phyloP scores from a whole-genome alignment of 768 basidiomycete species.

The Coprinopsis marcescibilis region DNA sequence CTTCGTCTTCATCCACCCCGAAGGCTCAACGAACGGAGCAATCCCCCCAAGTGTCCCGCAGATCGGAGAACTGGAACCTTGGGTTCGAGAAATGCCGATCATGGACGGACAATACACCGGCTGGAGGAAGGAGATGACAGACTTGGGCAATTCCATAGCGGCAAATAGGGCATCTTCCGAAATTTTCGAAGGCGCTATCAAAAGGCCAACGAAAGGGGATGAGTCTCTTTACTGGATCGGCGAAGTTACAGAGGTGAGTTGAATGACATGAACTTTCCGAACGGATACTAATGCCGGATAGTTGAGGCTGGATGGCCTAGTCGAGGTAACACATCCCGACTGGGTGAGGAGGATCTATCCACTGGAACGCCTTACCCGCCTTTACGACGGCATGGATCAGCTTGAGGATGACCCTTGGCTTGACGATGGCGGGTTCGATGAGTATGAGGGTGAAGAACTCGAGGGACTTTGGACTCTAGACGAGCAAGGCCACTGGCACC shows the following conservation, averaged over 20 bases:
- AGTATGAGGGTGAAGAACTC: slow-evolving; percentile 37
- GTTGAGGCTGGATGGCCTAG: slow-evolving; percentile 70
- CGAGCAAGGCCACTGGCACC: slow-evolving; percentile 42
- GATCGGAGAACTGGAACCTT: slow-evolving; percentile 79
- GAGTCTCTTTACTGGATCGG: slow-evolving; percentile 71
- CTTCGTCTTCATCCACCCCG: slow-evolving; percentile 72
- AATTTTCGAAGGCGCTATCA: slow-evolving; percentile 35
- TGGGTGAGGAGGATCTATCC: slow-evolving; percentile 44
- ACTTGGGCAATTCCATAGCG: slow-evolving; percentile 58
- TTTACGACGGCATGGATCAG: slow-evolving; percentile 81
- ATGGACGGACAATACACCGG: slow-evolving; percentile 50
- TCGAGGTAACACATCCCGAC: slow-evolving; percentile 69
- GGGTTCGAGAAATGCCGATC: slow-evolving; percentile 61
- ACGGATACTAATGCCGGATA: slow-evolving; percentile 22
- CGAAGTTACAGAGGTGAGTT: slow-evolving; percentile 69
- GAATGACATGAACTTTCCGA: slow-evolving; percentile 4
- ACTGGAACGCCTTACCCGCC: slow-evolving; percentile 61
- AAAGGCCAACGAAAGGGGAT: slow-evolving; percentile 34
- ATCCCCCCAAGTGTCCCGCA: slow-evolving; percentile 65
- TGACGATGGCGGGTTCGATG: slow-evolving; percentile 36
- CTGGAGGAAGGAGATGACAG: slow-evolving; percentile 68
- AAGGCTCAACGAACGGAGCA: slow-evolving; percentile 69
- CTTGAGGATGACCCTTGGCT: slow-evolving; percentile 65
- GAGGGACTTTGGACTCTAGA: slow-evolving; percentile 39
- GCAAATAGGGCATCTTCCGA: slow-evolving; percentile 34